These are phyloP conservation scores for Dissophora globulifera DNA, from an alignment of 192 early-diverging fungal species.

Conservation along the genomic window DNA sequence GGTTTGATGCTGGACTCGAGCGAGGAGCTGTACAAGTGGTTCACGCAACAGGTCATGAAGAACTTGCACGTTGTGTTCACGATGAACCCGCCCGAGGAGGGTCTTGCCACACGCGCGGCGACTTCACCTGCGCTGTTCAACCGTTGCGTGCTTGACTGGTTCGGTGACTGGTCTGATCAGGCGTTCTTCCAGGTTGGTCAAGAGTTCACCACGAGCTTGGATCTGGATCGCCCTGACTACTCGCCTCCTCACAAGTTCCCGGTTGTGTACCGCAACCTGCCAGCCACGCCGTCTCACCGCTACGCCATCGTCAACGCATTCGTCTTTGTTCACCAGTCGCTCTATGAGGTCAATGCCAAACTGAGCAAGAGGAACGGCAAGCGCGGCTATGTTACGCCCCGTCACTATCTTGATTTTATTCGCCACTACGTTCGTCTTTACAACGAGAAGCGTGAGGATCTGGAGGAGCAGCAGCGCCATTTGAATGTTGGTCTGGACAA, in stretches of 20 bases:
- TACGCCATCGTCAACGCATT: conserved; percentile 91
- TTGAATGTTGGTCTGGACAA: conserved; percentile 97
- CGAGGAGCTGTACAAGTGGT: conserved; percentile 99
- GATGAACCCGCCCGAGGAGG: conserved; percentile 98
- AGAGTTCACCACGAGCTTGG: conserved; percentile 92
- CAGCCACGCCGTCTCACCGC: conserved; percentile 79
- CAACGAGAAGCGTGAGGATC: conserved; percentile 90
- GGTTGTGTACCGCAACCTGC: conserved; percentile 75
- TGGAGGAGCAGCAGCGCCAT: conserved; percentile 99
- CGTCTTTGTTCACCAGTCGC: conserved; percentile 92
- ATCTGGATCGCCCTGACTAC: conserved; percentile 83
- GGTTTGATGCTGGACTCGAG: conserved; percentile 92
- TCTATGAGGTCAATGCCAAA: conserved; percentile 86
- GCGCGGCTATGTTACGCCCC: conserved; percentile 92
- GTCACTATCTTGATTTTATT: conserved; percentile 99
- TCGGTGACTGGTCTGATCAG: conserved; percentile 98
- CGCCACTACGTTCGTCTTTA: conserved; percentile 90
- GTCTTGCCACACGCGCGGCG: conserved; percentile 90
- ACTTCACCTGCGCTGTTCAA: conserved; percentile 99
- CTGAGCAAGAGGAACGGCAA: conserved; percentile 84
- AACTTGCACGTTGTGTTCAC: conserved; percentile 99
- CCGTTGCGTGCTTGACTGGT: conserved; percentile 99
- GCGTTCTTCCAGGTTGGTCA: conserved; percentile 98
- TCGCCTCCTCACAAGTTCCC: conserved; percentile 78
- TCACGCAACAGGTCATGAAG: conserved; percentile 93